Percentiles rank a stretch among this genome's conserved stretches.
Conservation (phyloP, 73 alveolate genomes). For the Stentor roeselii region DNA sequence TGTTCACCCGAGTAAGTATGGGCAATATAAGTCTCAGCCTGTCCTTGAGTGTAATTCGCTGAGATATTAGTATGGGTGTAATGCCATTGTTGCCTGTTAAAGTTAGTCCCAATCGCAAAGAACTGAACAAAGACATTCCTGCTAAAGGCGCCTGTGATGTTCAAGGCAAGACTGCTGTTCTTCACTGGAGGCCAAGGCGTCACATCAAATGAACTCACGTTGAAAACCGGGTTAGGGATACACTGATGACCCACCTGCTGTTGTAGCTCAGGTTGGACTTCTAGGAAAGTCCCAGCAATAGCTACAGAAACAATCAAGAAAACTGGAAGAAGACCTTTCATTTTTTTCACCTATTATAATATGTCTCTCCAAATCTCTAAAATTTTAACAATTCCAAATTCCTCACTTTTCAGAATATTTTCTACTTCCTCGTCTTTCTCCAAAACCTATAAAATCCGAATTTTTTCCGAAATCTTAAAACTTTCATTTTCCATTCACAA, state of each 20-base stretch:
- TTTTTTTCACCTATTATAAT: no score
- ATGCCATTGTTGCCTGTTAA: neutral
- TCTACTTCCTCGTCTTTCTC: no score
- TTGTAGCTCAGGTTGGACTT: neutral
- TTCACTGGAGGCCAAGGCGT: constrained; percentile 27
- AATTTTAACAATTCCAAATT: no score
- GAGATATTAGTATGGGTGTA: neutral
- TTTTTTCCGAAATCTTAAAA: no score
- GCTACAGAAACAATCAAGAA: no score
- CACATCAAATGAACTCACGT: neutral
- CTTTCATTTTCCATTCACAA: no score
- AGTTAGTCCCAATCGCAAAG: neutral
- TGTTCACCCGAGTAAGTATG: neutral
- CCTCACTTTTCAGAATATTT: no score
- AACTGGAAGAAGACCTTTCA: no score
- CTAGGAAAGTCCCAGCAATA: no score
- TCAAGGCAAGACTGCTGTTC: neutral
- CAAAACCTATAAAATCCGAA: no score
- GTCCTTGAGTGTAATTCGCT: neutral
- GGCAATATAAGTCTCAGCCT: neutral
- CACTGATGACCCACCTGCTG: neutral
- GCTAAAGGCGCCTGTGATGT: constrained; percentile 14
- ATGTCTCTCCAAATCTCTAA: no score
- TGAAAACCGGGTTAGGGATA: neutral
- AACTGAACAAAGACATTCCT: neutral